These are phyloP conservation scores for Bolboschoenus planiculmis DNA, from an alignment of 176 grass and related monocot species.

Conservation along the genomic window DNA sequence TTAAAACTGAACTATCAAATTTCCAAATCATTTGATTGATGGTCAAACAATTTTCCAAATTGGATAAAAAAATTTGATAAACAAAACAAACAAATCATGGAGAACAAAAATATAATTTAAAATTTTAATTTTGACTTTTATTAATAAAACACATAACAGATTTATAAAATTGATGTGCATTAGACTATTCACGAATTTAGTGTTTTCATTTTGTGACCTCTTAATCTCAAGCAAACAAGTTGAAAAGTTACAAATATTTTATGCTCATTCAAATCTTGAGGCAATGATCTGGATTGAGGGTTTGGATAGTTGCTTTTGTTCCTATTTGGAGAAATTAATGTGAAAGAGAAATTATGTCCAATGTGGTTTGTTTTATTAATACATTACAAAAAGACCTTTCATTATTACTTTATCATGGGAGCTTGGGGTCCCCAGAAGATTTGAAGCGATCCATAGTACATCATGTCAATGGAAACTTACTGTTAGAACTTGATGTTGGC, in stretches of 20 bases:
- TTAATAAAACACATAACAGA: background rate
- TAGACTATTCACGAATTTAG: no score
- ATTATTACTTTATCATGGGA: background rate
- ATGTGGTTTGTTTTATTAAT: background rate
- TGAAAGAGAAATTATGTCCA: background rate
- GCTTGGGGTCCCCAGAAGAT: background rate
- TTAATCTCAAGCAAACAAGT: background rate
- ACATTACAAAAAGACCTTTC: background rate
- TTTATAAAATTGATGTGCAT: background rate
- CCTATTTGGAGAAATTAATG: background rate
- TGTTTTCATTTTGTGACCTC: background rate
- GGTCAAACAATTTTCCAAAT: background rate
- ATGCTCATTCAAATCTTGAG: background rate
- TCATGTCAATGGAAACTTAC: background rate
- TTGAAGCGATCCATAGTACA: background rate
- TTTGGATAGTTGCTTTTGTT: background rate
- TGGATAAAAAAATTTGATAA: background rate
- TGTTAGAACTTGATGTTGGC: conserved; percentile 1
- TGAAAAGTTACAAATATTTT: background rate
- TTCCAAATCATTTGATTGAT: no score
- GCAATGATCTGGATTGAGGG: background rate
- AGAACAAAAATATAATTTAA: background rate
- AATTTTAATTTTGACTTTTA: background rate
- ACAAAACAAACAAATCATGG: background rate
- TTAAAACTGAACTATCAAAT: no score